These are phyloP conservation scores for Emericellopsis terricola DNA, from an alignment of 495 filamentous ascomycete genomes.

Conservation along the genomic window DNA sequence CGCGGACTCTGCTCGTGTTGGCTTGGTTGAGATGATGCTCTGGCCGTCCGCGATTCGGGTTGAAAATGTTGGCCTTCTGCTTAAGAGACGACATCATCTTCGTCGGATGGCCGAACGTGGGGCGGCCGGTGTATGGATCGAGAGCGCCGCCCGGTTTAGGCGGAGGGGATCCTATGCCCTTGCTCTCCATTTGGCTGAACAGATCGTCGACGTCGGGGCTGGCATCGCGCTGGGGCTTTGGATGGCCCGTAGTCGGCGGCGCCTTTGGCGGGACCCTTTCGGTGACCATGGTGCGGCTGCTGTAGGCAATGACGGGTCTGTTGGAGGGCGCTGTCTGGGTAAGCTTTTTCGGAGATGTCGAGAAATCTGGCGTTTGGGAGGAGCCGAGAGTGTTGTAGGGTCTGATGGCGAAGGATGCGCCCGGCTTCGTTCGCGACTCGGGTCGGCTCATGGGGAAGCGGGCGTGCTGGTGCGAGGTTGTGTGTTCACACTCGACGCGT, in stretches of 20 bases:
- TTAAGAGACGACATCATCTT: constrained; percentile 6
- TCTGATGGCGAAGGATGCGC: not conserved
- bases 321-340: constrained; percentile 1
- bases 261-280: constrained; percentile 15
- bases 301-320: constrained; percentile 8
- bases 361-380: not conserved
- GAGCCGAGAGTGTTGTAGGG: not conserved
- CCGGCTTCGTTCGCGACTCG: not conserved
- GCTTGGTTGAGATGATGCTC: constrained; percentile 28
- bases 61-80: constrained; percentile 20
- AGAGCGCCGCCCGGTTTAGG: constrained; percentile 7
- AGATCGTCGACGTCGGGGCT: not conserved
- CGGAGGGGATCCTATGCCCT: constrained; percentile 7
- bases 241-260: constrained; percentile 8
- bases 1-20: constrained; percentile 9
- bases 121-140: constrained; percentile 6
- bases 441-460: not conserved
- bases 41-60: constrained; percentile 22
- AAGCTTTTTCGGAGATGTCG: constrained; percentile 1
- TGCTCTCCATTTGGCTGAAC: not conserved
- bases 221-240: constrained; percentile 5
- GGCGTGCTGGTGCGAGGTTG: too few species aligned
- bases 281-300: constrained; percentile 9
- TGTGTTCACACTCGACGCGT: too few species aligned
- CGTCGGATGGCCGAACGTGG: constrained; percentile 15